phyloP scores from a whole-genome alignment of 2,329 filamentous ascomycete genomes.

The Penicillium paneum region DNA sequence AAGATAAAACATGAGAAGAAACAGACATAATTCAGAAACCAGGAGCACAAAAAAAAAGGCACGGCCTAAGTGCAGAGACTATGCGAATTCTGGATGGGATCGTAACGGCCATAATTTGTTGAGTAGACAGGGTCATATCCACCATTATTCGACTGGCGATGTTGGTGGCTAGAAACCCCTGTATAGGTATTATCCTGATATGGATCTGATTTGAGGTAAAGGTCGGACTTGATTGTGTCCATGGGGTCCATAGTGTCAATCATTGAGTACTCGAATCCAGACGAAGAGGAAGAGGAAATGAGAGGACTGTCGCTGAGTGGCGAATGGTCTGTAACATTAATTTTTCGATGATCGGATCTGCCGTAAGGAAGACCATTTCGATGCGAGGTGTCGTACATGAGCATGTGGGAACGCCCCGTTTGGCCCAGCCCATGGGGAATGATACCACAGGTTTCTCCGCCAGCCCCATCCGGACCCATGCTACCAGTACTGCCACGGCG shows the following conservation, averaged over 20 bases:
- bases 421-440: constrained; percentile 33
- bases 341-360: constrained; percentile 37
- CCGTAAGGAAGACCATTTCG: constrained; percentile 33
- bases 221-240: constrained; percentile 35
- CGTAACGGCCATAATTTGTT: constrained; percentile 33
- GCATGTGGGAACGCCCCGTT: constrained; percentile 30
- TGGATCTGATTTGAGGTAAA: constrained; percentile 27
- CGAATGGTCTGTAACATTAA: constrained; percentile 36
- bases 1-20: constrained; percentile 4
- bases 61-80: constrained; percentile 33
- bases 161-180: constrained; percentile 23
- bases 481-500: constrained; percentile 67
- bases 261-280: constrained; percentile 37
- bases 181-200: constrained; percentile 34
- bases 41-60: neutral
- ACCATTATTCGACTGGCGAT: constrained; percentile 24
- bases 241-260: constrained; percentile 41
- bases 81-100: constrained; percentile 33
- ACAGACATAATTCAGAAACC: neutral
- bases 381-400: constrained; percentile 36
- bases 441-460: constrained; percentile 35
- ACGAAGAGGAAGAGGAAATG: constrained; percentile 41
- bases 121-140: constrained; percentile 35
- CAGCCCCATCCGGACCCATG: constrained; percentile 64
- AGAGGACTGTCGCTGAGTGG: constrained; percentile 40